Conservation (phyloP, 345 rosid species). For the Atalantia buxifolia region DNA sequence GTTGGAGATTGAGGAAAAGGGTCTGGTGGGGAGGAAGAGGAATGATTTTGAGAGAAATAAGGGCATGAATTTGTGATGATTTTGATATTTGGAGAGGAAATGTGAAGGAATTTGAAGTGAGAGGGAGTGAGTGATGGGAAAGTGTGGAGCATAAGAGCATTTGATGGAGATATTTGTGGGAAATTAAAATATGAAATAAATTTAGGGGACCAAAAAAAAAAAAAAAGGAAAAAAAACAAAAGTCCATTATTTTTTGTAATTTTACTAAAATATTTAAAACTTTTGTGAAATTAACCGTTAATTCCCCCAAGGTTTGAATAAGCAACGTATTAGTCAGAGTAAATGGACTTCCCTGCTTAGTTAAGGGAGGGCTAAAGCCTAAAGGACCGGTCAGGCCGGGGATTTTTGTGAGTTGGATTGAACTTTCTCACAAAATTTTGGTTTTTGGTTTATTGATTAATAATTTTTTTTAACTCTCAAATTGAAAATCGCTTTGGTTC, state of each 20-base stretch:
- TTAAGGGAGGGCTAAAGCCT: too few relatives aligned
- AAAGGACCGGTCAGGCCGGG: too few relatives aligned
- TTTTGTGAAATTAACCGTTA: too few relatives aligned
- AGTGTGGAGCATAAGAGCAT: neutral
- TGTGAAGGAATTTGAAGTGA: neutral
- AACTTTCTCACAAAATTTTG: too few relatives aligned
- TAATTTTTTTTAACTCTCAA: too few relatives aligned
- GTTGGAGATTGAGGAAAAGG: slow-evolving; percentile 17
- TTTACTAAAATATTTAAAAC: neutral
- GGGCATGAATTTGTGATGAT: slow-evolving; percentile 15
- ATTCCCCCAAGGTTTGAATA: too few relatives aligned
- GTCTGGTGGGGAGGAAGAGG: slow-evolving; percentile 25
- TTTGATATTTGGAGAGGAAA: neutral
- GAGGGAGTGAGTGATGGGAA: neutral
- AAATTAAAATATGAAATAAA: neutral
- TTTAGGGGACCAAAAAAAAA: neutral
- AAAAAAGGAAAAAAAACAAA: neutral
- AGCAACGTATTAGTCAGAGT: too few relatives aligned
- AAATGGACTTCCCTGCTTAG: too few relatives aligned
- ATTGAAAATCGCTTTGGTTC: too few relatives aligned
- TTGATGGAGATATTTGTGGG: neutral
- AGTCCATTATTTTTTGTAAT: neutral
- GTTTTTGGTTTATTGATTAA: too few relatives aligned
- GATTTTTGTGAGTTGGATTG: too few relatives aligned
- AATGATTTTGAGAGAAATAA: slow-evolving; percentile 20